phyloP scores from a whole-genome alignment of 148 eudicot species.

The Linanthus parryae region DNA sequence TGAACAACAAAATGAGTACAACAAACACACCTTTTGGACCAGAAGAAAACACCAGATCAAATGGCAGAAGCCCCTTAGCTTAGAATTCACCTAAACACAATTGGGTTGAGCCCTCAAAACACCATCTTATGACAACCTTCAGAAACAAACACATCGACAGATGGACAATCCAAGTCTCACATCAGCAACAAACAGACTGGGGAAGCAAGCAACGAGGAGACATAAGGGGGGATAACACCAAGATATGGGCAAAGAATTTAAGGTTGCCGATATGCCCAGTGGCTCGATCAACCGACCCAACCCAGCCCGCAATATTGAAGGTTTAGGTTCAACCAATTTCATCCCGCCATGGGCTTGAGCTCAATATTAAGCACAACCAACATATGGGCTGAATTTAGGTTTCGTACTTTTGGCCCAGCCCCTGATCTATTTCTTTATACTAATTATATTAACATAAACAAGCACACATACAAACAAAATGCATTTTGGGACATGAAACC shows the following conservation, averaged over 20 bases:
- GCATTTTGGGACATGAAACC: no score
- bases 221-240: constrained; percentile 40
- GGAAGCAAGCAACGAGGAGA: constrained; percentile 42
- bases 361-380: no score
- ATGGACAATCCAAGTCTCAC: constrained; percentile 40
- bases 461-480: no score
- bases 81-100: constrained; percentile 65
- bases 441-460: no score
- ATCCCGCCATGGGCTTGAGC: no score
- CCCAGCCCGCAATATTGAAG: no score
- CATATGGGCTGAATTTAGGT: no score
- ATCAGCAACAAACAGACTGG: constrained; percentile 48
- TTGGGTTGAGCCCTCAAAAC: constrained; percentile 67
- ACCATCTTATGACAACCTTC: constrained; percentile 68
- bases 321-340: no score
- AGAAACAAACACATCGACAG: constrained; percentile 62
- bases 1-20: constrained; percentile 32
- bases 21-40: constrained; percentile 47
- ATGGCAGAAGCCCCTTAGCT: constrained; percentile 47
- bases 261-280: no score
- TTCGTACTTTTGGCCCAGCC: no score
- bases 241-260: constrained; percentile 37
- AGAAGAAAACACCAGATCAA: constrained; percentile 59
- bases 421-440: no score
- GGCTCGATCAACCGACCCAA: no score